Evolutionary conservation across 305 asterid species (phyloP).

Genomic region (Plantago coronopus): DNA sequence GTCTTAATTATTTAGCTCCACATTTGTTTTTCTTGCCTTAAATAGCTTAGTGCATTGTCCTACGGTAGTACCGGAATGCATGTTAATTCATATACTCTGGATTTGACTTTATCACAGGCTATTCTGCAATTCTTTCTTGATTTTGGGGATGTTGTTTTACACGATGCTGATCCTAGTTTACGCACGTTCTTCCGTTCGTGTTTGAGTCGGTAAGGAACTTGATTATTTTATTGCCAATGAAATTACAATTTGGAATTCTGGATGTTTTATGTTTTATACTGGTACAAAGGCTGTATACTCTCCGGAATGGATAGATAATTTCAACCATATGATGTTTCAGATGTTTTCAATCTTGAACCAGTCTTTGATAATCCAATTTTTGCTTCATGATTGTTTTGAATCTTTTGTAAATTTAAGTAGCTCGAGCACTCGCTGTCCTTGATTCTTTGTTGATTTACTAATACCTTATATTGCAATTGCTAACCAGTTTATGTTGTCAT

Average conservation of each 20-base stretch:
- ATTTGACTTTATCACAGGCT: constrained; percentile 44
- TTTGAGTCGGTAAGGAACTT: constrained; percentile 72
- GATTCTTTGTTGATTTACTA: constrained; percentile 6
- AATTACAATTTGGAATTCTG: constrained; percentile 1
- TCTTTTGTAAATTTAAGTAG: not conserved
- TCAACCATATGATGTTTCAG: too few relatives aligned
- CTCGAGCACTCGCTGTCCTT: not conserved
- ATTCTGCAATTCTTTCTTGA: constrained; percentile 86
- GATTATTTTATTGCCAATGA: constrained; percentile 19
- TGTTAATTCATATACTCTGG: constrained; percentile 14
- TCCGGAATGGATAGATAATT: not conserved
- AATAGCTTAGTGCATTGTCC: too few relatives aligned
- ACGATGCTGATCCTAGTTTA: constrained; percentile 88
- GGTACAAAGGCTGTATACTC: constrained; percentile 4
- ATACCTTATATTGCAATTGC: not conserved
- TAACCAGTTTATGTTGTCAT: not conserved
- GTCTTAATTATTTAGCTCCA: too few relatives aligned
- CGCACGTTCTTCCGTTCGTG: constrained; percentile 77
- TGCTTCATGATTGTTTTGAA: constrained; percentile 13
- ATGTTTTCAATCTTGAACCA: too few relatives aligned
- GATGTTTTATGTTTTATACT: constrained; percentile 14
- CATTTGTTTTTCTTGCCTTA: too few relatives aligned
- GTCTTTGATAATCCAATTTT: not conserved
- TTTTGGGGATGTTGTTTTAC: constrained; percentile 74
- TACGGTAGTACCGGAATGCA: not conserved